Evolutionary conservation across 2,329 filamentous ascomycete genomes (phyloP).

Genomic region (Colletotrichum tamarilloi): DNA sequence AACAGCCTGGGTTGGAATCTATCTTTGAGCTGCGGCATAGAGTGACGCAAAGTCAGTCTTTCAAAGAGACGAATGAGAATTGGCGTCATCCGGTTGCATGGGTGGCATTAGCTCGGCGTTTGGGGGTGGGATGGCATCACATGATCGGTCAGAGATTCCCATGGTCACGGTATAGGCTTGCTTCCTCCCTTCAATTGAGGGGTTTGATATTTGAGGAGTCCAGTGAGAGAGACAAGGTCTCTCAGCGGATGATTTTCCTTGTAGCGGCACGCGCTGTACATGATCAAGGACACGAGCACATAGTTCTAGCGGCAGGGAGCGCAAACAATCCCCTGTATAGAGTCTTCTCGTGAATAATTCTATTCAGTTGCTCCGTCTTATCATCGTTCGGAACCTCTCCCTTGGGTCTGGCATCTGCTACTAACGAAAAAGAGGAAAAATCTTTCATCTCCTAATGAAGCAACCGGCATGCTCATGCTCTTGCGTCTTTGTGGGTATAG

Average conservation of each 20-base stretch:
- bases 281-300: background rate
- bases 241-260: background rate
- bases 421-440: background rate
- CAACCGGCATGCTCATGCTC: background rate
- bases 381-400: background rate
- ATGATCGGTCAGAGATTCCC: constrained; percentile 22
- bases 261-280: background rate
- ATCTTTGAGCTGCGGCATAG: constrained; percentile 50
- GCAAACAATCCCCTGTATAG: background rate
- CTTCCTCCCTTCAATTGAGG: constrained; percentile 2
- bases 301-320: background rate
- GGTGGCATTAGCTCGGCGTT: constrained; percentile 36
- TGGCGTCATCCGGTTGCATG: constrained; percentile 26
- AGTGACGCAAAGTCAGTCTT: constrained; percentile 52
- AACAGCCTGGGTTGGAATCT: constrained; percentile 71
- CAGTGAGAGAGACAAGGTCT: background rate
- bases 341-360: background rate
- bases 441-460: background rate
- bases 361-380: background rate
- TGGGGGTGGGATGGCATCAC: constrained; percentile 6
- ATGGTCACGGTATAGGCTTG: constrained; percentile 28
- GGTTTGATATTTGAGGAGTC: background rate
- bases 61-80: constrained; percentile 41
- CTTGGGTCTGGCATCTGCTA: background rate
- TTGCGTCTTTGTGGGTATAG: constrained; percentile 13